phyloP scores from a whole-genome alignment of 176 grass and related monocot species.

The Bonia amplexicaulis region DNA sequence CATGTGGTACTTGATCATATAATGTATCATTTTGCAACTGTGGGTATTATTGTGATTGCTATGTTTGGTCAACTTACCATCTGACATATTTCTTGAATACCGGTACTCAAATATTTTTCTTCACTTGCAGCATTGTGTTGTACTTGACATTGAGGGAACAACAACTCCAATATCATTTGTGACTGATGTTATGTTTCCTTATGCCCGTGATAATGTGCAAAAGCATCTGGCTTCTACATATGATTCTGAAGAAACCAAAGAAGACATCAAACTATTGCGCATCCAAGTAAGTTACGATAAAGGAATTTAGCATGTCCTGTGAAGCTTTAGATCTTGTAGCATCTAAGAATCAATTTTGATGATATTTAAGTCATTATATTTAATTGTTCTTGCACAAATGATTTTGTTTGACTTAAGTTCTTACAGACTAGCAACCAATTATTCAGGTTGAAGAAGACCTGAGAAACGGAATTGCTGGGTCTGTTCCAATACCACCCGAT shows the following conservation, averaged over 20 bases:
- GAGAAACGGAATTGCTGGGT: conserved; percentile 51
- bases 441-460: conserved; percentile 80
- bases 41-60: not conserved
- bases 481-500: conserved; percentile 62
- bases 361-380: not conserved
- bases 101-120: not conserved
- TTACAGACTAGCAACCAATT: conserved; percentile 21
- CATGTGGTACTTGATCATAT: not conserved
- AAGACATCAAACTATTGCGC: conserved; percentile 78
- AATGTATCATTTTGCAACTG: not conserved
- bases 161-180: conserved; percentile 96
- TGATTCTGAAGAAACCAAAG: conserved; percentile 76
- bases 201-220: conserved; percentile 83
- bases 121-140: conserved; percentile 54
- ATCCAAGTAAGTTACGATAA: conserved; percentile 60
- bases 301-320: not conserved
- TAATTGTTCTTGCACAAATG: not conserved
- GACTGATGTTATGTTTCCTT: conserved; percentile 89
- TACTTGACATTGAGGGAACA: conserved; percentile 94
- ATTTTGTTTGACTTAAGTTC: conserved; percentile 23
- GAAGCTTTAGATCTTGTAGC: conserved; percentile 1
- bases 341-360: not conserved
- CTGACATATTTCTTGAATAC: not conserved
- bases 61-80: not conserved
- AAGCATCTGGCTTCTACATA: conserved; percentile 79